Evolutionary conservation across 768 basidiomycete species (phyloP).

Genomic region (Gyrodon lividus): DNA sequence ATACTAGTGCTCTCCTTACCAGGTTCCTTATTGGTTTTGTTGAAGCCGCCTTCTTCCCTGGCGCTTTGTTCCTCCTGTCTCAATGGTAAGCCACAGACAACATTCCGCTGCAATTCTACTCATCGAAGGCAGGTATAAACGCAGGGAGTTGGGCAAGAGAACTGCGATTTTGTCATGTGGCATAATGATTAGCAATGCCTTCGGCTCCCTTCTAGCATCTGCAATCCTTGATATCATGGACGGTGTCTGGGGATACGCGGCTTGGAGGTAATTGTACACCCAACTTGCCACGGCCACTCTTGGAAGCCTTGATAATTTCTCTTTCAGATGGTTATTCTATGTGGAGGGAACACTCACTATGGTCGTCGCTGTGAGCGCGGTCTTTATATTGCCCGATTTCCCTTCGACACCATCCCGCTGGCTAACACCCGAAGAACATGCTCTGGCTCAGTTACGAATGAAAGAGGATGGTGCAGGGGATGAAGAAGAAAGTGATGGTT

Average conservation of each 20-base stretch:
- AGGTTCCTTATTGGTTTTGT: conserved; percentile 78
- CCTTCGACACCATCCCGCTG: conserved; percentile 58
- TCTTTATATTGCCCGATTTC: conserved; percentile 74
- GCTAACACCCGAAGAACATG: conserved; percentile 56
- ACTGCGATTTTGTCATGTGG: conserved; percentile 72
- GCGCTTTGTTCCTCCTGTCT: conserved; percentile 43
- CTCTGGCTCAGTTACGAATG: conserved; percentile 59
- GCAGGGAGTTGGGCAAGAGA: conserved; percentile 65
- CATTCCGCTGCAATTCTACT: conserved; percentile 40
- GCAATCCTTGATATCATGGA: conserved; percentile 74
- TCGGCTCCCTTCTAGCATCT: conserved; percentile 76
- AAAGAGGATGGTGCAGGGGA: conserved; percentile 62
- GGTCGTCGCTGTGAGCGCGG: conserved; percentile 48
- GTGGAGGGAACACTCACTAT: conserved; percentile 61
- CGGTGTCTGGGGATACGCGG: conserved; percentile 60
- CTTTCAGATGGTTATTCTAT: conserved; percentile 67
- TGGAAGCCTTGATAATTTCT: background rate
- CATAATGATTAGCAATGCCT: conserved; percentile 76
- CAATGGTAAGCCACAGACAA: conserved; percentile 33
- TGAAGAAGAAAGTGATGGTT: conserved; percentile 40
- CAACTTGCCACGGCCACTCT: background rate
- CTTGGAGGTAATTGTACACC: conserved; percentile 59
- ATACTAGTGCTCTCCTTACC: conserved; percentile 59
- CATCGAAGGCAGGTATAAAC: conserved; percentile 58
- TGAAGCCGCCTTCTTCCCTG: conserved; percentile 73